These are phyloP conservation scores for Colletotrichum cordylinicola DNA, from an alignment of 2,329 filamentous ascomycete genomes.

Conservation along the genomic window DNA sequence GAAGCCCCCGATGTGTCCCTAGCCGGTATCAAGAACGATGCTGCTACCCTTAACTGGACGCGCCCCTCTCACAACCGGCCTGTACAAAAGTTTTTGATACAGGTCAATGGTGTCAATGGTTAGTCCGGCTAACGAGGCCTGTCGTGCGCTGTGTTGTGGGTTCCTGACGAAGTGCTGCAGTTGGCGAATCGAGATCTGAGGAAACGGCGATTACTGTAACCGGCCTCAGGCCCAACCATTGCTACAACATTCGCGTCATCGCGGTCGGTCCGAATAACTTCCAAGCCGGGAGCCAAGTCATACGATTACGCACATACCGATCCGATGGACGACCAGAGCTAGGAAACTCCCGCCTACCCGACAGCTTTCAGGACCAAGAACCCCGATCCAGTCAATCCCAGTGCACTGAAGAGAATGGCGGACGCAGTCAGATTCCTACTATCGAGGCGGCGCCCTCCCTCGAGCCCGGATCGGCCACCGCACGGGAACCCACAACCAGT, in stretches of 20 bases:
- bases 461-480: conserved; percentile 64
- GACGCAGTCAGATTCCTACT: conserved; percentile 56
- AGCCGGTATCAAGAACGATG: conserved; percentile 85
- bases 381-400: conserved; percentile 27
- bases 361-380: conserved; percentile 61
- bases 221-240: conserved; percentile 83
- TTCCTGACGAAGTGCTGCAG: conserved; percentile 42
- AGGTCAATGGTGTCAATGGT: conserved; percentile 94
- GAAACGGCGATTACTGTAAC: conserved; percentile 93
- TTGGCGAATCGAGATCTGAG: conserved; percentile 80
- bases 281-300: conserved; percentile 83
- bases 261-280: conserved; percentile 93
- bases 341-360: conserved; percentile 60
- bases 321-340: conserved; percentile 68
- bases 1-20: conserved; percentile 88
- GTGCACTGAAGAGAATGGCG: conserved; percentile 48
- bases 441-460: conserved; percentile 68
- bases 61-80: conserved; percentile 68
- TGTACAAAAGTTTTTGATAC: conserved; percentile 87
- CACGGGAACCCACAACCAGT: conserved; percentile 64
- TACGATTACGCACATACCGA: conserved; percentile 81
- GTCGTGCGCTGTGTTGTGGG: background rate
- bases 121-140: conserved; percentile 34
- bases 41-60: conserved; percentile 91
- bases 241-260: conserved; percentile 93